Evolutionary conservation across 441 rosid species (phyloP).

Genomic region (Adansonia madagascariensis): DNA sequence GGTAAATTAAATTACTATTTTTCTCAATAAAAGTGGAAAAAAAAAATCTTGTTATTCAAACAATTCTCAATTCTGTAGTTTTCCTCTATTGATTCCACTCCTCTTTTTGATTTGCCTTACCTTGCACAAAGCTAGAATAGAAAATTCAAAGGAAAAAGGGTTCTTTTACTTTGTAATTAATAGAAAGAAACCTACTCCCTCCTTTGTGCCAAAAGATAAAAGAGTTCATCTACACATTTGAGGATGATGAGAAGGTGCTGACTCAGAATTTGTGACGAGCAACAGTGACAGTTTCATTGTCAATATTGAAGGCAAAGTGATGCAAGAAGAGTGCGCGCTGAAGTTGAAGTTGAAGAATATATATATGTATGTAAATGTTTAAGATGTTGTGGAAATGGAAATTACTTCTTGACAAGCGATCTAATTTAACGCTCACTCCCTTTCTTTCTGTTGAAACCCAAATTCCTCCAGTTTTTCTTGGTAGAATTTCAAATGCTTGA

Average conservation of each 20-base stretch:
- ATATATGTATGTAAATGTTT: slow-evolving; percentile 24
- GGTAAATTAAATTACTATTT: neutral
- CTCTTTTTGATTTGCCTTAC: neutral
- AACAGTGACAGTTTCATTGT: slow-evolving; percentile 27
- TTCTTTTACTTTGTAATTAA: neutral
- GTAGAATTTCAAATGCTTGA: slow-evolving; percentile 47
- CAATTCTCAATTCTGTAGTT: neutral
- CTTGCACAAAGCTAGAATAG: neutral
- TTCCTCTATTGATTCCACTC: neutral
- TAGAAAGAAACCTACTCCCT: neutral
- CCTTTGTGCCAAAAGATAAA: neutral
- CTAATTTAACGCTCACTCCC: slow-evolving; percentile 37
- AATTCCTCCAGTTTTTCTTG: slow-evolving; percentile 58
- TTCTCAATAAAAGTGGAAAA: neutral
- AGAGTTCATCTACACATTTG: slow-evolving; percentile 47
- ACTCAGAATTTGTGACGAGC: slow-evolving; percentile 42
- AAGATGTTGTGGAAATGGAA: slow-evolving; percentile 50
- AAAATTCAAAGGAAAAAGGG: neutral
- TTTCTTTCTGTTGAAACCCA: slow-evolving; percentile 53
- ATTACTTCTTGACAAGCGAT: slow-evolving; percentile 51
- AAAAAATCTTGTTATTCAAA: neutral
- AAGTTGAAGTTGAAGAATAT: slow-evolving; percentile 15
- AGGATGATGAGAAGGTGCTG: slow-evolving; percentile 40
- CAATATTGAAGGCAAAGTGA: slow-evolving; percentile 22
- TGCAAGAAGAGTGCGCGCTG: slow-evolving; percentile 25